A percentile compares a stretch with the other conserved stretches of the same genome.
phyloP scores from a whole-genome alignment of 2,329 filamentous ascomycete species.

The Aspergillus glaucus region DNA sequence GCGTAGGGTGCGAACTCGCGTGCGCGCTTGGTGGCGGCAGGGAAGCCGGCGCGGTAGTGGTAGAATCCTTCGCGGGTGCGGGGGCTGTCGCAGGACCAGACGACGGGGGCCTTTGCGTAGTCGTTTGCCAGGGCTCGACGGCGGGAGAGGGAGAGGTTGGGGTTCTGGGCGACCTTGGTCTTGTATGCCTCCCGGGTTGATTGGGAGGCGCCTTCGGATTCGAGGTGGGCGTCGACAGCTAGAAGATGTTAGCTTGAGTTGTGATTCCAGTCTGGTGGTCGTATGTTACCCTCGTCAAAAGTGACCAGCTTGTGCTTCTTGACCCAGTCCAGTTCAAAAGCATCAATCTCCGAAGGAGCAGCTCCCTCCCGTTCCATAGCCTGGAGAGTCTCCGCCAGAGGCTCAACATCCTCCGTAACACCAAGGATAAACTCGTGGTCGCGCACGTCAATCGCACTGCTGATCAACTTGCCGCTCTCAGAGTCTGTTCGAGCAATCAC shows the following conservation, averaged over 20 bases:
- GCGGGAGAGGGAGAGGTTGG: slow-evolving; percentile 69
- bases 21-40: slow-evolving; percentile 84
- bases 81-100: slow-evolving; percentile 87
- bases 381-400: slow-evolving; percentile 82
- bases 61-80: slow-evolving; percentile 75
- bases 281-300: slow-evolving; percentile 66
- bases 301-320: slow-evolving; percentile 77
- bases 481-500: slow-evolving; percentile 94
- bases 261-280: not conserved
- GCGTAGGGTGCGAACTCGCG: slow-evolving; percentile 87
- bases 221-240: slow-evolving; percentile 70
- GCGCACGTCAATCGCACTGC: slow-evolving; percentile 82
- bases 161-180: slow-evolving; percentile 54
- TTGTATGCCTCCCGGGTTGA: slow-evolving; percentile 64
- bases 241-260: slow-evolving; percentile 6
- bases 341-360: slow-evolving; percentile 71
- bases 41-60: slow-evolving; percentile 61
- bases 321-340: slow-evolving; percentile 81
- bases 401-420: slow-evolving; percentile 68
- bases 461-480: slow-evolving; percentile 84
- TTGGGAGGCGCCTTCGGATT: slow-evolving; percentile 57
- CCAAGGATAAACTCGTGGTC: slow-evolving; percentile 97
- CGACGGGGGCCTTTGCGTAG: slow-evolving; percentile 61
- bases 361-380: slow-evolving; percentile 80
- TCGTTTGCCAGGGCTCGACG: slow-evolving; percentile 66